These are phyloP conservation scores for Purshia tridentata DNA, from an alignment of 306 rosid genomes.

Conservation along the genomic window DNA sequence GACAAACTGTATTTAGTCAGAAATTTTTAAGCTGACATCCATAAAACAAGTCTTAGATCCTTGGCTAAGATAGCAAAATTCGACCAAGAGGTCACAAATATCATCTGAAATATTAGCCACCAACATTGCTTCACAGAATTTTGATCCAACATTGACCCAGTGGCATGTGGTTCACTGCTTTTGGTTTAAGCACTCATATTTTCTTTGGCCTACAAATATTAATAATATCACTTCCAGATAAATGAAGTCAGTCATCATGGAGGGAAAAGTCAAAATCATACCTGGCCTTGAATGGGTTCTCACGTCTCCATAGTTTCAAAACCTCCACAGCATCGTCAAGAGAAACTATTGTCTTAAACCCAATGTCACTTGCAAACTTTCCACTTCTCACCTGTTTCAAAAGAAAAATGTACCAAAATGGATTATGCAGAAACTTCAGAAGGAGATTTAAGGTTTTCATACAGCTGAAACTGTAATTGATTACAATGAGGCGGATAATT, in stretches of 20 bases:
- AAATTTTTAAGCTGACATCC: background rate
- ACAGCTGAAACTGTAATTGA: background rate
- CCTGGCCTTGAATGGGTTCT: conserved; percentile 68
- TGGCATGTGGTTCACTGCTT: background rate
- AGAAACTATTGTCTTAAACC: conserved; percentile 77
- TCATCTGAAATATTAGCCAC: background rate
- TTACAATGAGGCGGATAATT: background rate
- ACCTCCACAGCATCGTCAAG: conserved; percentile 62
- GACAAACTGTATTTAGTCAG: too few relatives aligned
- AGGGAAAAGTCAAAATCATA: conserved; percentile 24
- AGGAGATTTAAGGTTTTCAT: background rate
- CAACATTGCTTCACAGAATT: background rate
- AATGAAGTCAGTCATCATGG: conserved; percentile 7
- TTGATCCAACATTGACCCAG: background rate
- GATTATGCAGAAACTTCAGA: background rate
- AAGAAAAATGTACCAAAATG: background rate
- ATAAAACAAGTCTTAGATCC: background rate
- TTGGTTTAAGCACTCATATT: background rate
- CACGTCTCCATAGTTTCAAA: conserved; percentile 58
- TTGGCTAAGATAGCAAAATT: background rate
- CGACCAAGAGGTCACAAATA: background rate
- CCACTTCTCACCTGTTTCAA: conserved; percentile 67
- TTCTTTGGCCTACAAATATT: background rate
- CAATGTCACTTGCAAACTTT: conserved; percentile 58
- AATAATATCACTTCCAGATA: background rate